Conservation (phyloP, 1,139 yeast species). For the Suhomyces coccinellae region DNA sequence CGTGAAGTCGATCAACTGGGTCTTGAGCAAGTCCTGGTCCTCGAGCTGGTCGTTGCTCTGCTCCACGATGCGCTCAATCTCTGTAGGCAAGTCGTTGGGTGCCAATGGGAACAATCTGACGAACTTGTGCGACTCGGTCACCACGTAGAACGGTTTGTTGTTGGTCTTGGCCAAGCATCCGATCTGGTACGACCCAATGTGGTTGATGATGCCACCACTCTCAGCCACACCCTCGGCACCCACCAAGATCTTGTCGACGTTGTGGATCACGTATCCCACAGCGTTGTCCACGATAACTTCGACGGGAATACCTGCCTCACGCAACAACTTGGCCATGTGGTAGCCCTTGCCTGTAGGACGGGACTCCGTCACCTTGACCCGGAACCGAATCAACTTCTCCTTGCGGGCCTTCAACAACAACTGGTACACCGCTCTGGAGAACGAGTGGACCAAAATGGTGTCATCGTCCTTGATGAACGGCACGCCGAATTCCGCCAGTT, state of each 20-base stretch:
- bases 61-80: conserved; percentile 38
- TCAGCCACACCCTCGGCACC: conserved; percentile 99
- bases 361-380: conserved; percentile 91
- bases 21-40: conserved; percentile 33
- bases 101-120: conserved; percentile 94
- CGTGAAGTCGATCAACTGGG: conserved; percentile 78
- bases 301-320: conserved; percentile 84
- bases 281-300: conserved; percentile 86
- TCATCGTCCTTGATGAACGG: conserved; percentile 94
- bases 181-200: conserved; percentile 92
- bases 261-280: conserved; percentile 89
- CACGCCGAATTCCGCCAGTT: conserved; percentile 84
- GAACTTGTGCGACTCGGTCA: conserved; percentile 93
- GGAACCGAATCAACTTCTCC: conserved; percentile 70
- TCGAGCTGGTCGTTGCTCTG: conserved; percentile 27
- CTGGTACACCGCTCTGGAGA: conserved; percentile 85
- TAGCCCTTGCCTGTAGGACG: conserved; percentile 84
- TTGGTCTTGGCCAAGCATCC: conserved; percentile 91
- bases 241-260: conserved; percentile 87
- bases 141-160: conserved; percentile 91
- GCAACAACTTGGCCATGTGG: conserved; percentile 67
- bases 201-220: conserved; percentile 96
- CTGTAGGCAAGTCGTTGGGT: conserved; percentile 85
- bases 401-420: conserved; percentile 73
- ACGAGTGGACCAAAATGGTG: conserved; percentile 84